Conservation (phyloP, 768 basidiomycete species). For the Lactarius akahatsu region DNA sequence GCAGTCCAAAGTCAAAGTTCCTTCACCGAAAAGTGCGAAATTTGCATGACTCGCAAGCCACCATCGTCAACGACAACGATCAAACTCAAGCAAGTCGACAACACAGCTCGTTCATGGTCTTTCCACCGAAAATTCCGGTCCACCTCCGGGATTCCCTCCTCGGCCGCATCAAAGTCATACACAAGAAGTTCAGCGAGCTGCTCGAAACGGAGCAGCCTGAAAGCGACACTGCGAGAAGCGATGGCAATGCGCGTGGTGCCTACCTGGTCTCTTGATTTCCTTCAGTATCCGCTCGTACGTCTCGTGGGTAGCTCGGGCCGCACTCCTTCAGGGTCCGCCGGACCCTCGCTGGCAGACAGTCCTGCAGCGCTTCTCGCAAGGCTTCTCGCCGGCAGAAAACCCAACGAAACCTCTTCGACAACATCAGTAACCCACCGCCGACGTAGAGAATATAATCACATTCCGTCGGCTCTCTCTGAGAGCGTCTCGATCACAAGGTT, state of each 20-base stretch:
- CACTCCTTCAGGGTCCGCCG: background rate
- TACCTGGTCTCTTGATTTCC: background rate
- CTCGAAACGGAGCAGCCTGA: no score
- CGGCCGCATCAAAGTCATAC: no score
- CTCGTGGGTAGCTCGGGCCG: no score
- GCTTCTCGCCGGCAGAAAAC: background rate
- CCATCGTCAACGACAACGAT: background rate
- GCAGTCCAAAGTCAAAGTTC: background rate
- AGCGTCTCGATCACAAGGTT: background rate
- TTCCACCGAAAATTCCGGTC: background rate
- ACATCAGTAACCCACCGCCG: background rate
- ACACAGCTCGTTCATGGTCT: background rate
- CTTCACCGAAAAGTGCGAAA: background rate
- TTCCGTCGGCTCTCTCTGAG: background rate
- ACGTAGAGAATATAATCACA: background rate
- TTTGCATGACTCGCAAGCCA: background rate
- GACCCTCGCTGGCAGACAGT: background rate
- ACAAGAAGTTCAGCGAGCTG: no score
- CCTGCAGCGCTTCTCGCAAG: no score
- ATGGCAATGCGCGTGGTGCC: background rate
- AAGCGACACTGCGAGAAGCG: background rate
- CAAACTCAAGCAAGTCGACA: background rate
- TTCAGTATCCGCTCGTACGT: background rate
- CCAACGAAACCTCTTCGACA: background rate
- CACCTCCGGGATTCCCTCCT: no score